Base-by-base conservation (phyloP, 139 green algal species). In the Eudorina sp. region DNA sequence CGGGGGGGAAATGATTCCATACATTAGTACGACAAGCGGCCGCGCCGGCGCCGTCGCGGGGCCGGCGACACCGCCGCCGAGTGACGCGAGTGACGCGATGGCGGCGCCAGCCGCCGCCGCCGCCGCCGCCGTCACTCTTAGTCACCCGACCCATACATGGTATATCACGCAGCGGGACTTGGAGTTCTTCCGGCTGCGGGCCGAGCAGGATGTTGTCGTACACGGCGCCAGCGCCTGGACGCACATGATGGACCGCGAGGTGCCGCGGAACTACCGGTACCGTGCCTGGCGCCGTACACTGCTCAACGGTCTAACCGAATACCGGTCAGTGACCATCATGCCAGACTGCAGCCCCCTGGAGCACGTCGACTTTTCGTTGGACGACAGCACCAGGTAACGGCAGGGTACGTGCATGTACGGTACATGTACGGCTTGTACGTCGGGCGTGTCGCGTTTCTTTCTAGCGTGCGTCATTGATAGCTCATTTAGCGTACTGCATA, bases 291-390 rank as follows among this genome's bases (percentile, higher is more conserved):
- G 93, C 16, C 92, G 93, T 38, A 73, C 78, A 0, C 77, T 96
- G 55, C 64, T 66, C 40, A 86, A 48, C 58, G 80, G 80, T 40
- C 51, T 88, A 40, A 97, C 93, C 43, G 95, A 97, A 91, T 97
- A 97, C 92, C 94, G 94, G 86, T 94, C 88, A 36, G 70, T 94
- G 8, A 97, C 91, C 4, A 80, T 97, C 0, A 51, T 90, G 72
- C 58, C 90, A 34, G 73, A 97, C 86, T 76, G 87, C 34, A 96
- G 92, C 45, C 90, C 95, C 19, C 82, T 95, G 55, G 95, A 97
- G 92, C 95, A 96, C 45, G 95, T 93, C 85, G 95, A 97, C 84
- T 96, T 97, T 64, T 96, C 94, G 70, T 73, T 97, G 34, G 92
- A 97, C 79, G 94, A 97, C 70, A n/a, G 86, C 16, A 76, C 74